Evolutionary conservation across 1,139 yeast species (phyloP).

Genomic region (Kurtzmaniella natalensis): DNA sequence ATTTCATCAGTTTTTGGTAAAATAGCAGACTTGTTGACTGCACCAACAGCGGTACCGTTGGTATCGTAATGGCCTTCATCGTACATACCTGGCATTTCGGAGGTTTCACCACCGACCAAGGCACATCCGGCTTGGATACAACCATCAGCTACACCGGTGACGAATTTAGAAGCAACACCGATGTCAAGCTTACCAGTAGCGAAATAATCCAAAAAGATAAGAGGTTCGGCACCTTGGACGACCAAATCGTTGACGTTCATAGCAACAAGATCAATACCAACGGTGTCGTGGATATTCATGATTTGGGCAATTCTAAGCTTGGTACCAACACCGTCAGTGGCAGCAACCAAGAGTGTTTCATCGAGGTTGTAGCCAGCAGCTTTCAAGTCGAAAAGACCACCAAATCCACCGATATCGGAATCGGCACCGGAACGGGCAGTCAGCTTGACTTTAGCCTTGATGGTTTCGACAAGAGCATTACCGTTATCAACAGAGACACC

Average conservation of each 20-base stretch:
- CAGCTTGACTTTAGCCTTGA: constrained; percentile 88
- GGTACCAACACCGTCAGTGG: constrained; percentile 99
- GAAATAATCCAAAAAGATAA: constrained; percentile 91
- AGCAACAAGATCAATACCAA: constrained; percentile 97
- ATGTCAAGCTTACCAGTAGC: constrained; percentile 92
- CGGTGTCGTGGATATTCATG: constrained; percentile 85
- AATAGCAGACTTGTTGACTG: constrained; percentile 76
- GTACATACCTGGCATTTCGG: constrained; percentile 99
- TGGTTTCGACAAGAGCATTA: constrained; percentile 80
- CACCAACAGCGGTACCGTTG: constrained; percentile 98
- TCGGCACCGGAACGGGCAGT: constrained; percentile 96
- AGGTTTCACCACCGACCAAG: constrained; percentile 97
- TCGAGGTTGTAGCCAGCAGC: constrained; percentile 79
- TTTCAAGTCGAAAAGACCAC: constrained; percentile 89
- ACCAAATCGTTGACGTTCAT: constrained; percentile 98
- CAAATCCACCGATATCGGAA: constrained; percentile 98
- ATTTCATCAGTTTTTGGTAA: constrained; percentile 68
- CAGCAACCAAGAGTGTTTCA: constrained; percentile 85
- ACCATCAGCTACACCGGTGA: constrained; percentile 94
- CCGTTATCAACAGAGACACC: constrained; percentile 99
- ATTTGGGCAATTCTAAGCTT: constrained; percentile 93
- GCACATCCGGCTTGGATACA: constrained; percentile 97
- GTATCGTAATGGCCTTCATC: constrained; percentile 95
- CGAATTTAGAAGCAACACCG: constrained; percentile 80
- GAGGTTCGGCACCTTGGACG: constrained; percentile 98